A percentile compares a stretch with the other conserved stretches of the same genome.
These are phyloP conservation scores for Pleurotus pulmonarius DNA, from an alignment of 768 basidiomycete species.

Conservation along the genomic window DNA sequence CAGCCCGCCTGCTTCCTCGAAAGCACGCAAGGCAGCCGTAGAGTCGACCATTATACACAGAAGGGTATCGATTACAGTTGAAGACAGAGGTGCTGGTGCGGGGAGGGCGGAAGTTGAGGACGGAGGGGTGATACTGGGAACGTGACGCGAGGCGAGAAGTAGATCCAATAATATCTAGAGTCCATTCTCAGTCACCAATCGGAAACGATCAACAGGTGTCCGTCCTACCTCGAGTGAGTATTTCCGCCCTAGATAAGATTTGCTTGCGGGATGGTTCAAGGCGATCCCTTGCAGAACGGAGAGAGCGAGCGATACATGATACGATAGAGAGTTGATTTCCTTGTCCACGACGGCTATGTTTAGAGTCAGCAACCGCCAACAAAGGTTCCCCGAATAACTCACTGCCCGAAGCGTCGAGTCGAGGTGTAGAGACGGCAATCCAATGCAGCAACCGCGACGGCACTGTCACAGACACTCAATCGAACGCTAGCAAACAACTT, in stretches of 20 bases:
- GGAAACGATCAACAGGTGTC: background rate
- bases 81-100: conserved; percentile 50
- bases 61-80: conserved; percentile 76
- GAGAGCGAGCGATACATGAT: conserved; percentile 56
- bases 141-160: conserved; percentile 65
- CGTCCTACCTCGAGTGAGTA: conserved; percentile 62
- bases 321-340: conserved; percentile 45
- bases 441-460: conserved; percentile 62
- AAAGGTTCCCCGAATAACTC: conserved; percentile 38
- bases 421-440: conserved; percentile 48
- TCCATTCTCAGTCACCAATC: too few species aligned
- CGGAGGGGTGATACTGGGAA: conserved; percentile 23
- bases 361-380: conserved; percentile 21
- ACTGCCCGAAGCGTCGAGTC: conserved; percentile 45
- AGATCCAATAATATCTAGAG: conserved; percentile 68
- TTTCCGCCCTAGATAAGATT: conserved; percentile 64
- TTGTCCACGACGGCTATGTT: conserved; percentile 36
- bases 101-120: conserved; percentile 13
- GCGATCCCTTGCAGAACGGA: conserved; percentile 75
- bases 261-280: conserved; percentile 66
- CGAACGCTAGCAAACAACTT: background rate
- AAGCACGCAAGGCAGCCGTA: conserved; percentile 64
- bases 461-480: conserved; percentile 37
- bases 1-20: conserved; percentile 76
- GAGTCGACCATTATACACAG: conserved; percentile 90